Evolutionary conservation across 805 yeast genomes (phyloP).

Genomic region (Metschnikowia picachoensis): DNA sequence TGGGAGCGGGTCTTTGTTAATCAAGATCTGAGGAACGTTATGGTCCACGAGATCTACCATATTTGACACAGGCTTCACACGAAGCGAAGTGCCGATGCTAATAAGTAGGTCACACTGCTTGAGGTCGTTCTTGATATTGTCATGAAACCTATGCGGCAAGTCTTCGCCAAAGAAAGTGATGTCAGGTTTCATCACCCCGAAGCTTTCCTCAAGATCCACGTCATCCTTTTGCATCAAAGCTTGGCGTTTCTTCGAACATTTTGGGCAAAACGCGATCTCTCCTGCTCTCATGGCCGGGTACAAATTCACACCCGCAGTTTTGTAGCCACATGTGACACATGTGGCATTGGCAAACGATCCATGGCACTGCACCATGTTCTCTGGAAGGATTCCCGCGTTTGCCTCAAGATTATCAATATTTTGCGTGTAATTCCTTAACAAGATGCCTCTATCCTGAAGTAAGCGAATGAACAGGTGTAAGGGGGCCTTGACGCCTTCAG

Average conservation of each 20-base stretch:
- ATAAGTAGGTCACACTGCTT: constrained; percentile 70
- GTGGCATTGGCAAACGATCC: constrained; percentile 89
- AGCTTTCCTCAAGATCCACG: constrained; percentile 43
- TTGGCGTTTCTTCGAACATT: constrained; percentile 47
- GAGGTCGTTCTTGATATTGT: constrained; percentile 54
- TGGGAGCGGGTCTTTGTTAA: constrained; percentile 70
- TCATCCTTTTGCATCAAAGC: constrained; percentile 25
- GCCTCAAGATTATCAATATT: constrained; percentile 85
- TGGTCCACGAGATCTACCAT: constrained; percentile 71
- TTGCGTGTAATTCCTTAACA: constrained; percentile 83
- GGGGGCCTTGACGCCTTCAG: constrained; percentile 62
- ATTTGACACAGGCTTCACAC: constrained; percentile 89
- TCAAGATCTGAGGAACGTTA: constrained; percentile 77
- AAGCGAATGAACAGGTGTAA: constrained; percentile 75
- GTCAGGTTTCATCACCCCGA: constrained; percentile 88
- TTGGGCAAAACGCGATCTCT: constrained; percentile 69
- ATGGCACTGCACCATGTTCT: constrained; percentile 80
- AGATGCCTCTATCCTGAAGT: constrained; percentile 70
- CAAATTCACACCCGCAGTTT: constrained; percentile 62
- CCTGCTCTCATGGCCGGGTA: constrained; percentile 55
- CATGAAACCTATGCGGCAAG: constrained; percentile 67
- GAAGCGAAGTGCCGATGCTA: constrained; percentile 86
- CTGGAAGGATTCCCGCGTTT: constrained; percentile 67
- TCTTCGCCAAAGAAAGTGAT: constrained; percentile 90
- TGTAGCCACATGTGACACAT: constrained; percentile 70